Evolutionary conservation across 1,284 basidiomycete species (phyloP).

Genomic region (Kwoniella shivajii): DNA sequence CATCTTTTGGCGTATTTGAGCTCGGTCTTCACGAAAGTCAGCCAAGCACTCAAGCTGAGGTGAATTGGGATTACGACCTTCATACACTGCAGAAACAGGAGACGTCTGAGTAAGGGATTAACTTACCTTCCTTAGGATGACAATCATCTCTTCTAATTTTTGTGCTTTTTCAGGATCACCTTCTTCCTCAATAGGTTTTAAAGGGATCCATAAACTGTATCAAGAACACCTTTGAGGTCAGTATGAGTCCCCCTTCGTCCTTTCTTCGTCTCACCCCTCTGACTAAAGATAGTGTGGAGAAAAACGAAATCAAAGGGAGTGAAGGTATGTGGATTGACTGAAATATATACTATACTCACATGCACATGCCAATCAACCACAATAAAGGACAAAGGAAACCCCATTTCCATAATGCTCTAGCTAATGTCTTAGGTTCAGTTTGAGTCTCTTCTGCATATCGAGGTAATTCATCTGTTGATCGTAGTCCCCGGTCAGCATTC

Average conservation of each 20-base stretch:
- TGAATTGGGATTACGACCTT: too few species aligned
- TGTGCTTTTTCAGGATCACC: constrained; percentile 43
- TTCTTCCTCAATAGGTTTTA: constrained; percentile 33
- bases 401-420: constrained; percentile 43
- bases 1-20: constrained; percentile 48
- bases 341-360: too few species aligned
- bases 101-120: too few species aligned
- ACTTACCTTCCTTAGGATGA: constrained; percentile 43
- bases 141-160: constrained; percentile 45
- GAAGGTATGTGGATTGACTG: too few species aligned
- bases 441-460: constrained; percentile 31
- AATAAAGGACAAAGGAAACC: constrained; percentile 46
- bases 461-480: constrained; percentile 32
- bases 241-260: too few species aligned
- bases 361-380: constrained; percentile 46
- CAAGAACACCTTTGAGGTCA: neutral
- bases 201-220: constrained; percentile 38
- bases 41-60: too few species aligned
- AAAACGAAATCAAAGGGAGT: constrained; percentile 2
- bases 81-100: neutral
- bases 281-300: constrained; percentile 94
- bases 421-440: constrained; percentile 47
- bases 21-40: constrained; percentile 38
- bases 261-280: constrained; percentile 97
- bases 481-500: neutral